Base-by-base conservation (phyloP, 2,329 filamentous ascomycete species). In the Aspergillus pseudoviridinutans region DNA sequence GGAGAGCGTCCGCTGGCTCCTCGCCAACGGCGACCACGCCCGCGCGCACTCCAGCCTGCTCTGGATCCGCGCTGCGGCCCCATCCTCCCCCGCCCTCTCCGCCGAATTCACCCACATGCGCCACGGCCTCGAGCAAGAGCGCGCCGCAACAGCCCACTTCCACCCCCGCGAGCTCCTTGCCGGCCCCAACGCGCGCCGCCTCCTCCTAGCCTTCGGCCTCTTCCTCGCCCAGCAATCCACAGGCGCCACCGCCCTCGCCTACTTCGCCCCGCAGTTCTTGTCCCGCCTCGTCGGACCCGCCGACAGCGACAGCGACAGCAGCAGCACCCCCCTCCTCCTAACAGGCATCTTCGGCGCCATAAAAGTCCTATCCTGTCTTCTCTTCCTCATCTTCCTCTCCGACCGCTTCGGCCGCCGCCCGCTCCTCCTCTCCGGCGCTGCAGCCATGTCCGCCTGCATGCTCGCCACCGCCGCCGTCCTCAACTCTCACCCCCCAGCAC, bases 251-350 rank as follows among this genome's bases (percentile, higher is more conserved):
- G 81, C 82, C 0, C 77, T 83, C 61, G 80, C 80, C 12, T 82
- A 82, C 67, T 83, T 82, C 54, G 80, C 79, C 0, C 80, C 81
- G 4, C 81, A 84, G 62, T 83, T 82, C 67, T 83, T 84, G 66
- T 76, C 76, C 22, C 69, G 82, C 0, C 74, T 83, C 7, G 79
- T 82, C 14, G 79, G 79, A 12, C 32, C 32, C 4, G 3, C 3
- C 12, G 65, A 70, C n/a, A 76, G 74, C 0, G 73, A 78, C 49
- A 70, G 73, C 32, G 3, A 29, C 3, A 29, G 28, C 73, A n/a
- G 22, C 22, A 32, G 74, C 49, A 72, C 83, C 38, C 75, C 76
- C 47, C 72, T 84, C 4, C 66, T 84, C 0, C 65, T 84, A 7
- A 82, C 80, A 0, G 81, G 78, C 3, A 79, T 83, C 54, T 84